These are phyloP conservation scores for Adansonia grandidieri DNA, from an alignment of 441 rosid genomes.

Conservation along the genomic window DNA sequence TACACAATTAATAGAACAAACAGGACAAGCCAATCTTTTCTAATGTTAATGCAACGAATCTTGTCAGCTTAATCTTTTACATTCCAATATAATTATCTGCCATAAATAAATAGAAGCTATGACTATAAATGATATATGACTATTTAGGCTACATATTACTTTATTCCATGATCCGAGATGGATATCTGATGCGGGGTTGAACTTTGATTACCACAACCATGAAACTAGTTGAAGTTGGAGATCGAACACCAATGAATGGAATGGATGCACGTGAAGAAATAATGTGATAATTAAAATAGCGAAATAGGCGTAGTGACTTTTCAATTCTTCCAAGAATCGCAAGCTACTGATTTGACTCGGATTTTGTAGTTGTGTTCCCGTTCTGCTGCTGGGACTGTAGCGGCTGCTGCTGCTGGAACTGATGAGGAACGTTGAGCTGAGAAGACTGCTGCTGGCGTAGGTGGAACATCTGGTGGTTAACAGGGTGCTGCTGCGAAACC, in stretches of 20 bases:
- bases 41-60: slow-evolving; percentile 33
- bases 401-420: slow-evolving; percentile 37
- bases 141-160: slow-evolving; percentile 36
- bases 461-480: slow-evolving; percentile 64
- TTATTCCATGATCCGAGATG: slow-evolving; percentile 36
- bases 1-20: not conserved
- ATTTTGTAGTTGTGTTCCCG: slow-evolving; percentile 47
- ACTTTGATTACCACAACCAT: slow-evolving; percentile 25
- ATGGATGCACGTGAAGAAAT: slow-evolving; percentile 44
- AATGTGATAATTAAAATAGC: slow-evolving; percentile 14
- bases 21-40: slow-evolving; percentile 23
- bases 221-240: slow-evolving; percentile 32
- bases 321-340: slow-evolving; percentile 18
- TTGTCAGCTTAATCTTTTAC: slow-evolving; percentile 32
- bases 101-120: slow-evolving; percentile 24
- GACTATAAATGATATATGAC: slow-evolving; percentile 24
- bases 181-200: slow-evolving; percentile 29
- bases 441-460: slow-evolving; percentile 9
- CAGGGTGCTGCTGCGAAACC: slow-evolving; percentile 54
- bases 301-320: slow-evolving; percentile 16
- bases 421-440: slow-evolving; percentile 43
- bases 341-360: slow-evolving; percentile 61
- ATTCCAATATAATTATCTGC: slow-evolving; percentile 38
- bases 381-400: slow-evolving; percentile 45
- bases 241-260: slow-evolving; percentile 47